These are phyloP conservation scores for Brettanomyces nanus DNA, from an alignment of 805 yeast genomes.

Conservation along the genomic window DNA sequence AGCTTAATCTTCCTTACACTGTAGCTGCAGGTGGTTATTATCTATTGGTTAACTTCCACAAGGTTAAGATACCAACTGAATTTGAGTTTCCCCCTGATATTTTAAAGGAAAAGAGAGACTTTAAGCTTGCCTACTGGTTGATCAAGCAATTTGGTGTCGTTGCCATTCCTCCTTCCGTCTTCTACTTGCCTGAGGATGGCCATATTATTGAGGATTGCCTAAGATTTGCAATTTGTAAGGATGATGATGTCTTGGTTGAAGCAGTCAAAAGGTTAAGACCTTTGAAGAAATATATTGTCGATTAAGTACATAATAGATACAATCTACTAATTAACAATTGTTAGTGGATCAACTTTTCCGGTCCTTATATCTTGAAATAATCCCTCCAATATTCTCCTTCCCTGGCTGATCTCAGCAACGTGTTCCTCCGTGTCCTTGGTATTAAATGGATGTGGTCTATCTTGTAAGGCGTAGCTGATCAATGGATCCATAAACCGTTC, in stretches of 20 bases:
- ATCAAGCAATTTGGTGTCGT: conserved; percentile 91
- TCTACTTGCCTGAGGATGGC: conserved; percentile 64
- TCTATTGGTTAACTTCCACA: conserved; percentile 77
- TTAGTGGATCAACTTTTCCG: conserved; percentile 6
- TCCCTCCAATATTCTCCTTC: conserved; percentile 5
- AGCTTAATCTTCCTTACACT: conserved; percentile 82
- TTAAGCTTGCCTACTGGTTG: conserved; percentile 85
- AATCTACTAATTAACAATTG: not conserved
- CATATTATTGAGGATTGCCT: conserved; percentile 74
- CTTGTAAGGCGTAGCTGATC: conserved; percentile 9
- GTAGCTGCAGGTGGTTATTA: conserved; percentile 92
- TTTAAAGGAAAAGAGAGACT: conserved; percentile 70
- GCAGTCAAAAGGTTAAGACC: conserved; percentile 72
- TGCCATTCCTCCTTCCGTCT: conserved; percentile 96
- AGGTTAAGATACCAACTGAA: conserved; percentile 64
- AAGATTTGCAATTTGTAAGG: conserved; percentile 95
- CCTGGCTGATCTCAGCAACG: conserved; percentile 7
- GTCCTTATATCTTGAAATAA: conserved; percentile 11
- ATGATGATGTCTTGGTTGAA: conserved; percentile 66
- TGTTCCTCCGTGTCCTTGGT: conserved; percentile 9
- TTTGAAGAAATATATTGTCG: conserved; percentile 52
- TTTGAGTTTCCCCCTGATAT: conserved; percentile 59
- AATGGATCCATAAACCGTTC: conserved; percentile 12
- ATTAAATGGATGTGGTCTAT: conserved; percentile 11
- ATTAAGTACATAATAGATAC: not conserved